Base-by-base conservation (phyloP, 2,329 filamentous ascomycete species). In the Annulohypoxylon truncatum region DNA sequence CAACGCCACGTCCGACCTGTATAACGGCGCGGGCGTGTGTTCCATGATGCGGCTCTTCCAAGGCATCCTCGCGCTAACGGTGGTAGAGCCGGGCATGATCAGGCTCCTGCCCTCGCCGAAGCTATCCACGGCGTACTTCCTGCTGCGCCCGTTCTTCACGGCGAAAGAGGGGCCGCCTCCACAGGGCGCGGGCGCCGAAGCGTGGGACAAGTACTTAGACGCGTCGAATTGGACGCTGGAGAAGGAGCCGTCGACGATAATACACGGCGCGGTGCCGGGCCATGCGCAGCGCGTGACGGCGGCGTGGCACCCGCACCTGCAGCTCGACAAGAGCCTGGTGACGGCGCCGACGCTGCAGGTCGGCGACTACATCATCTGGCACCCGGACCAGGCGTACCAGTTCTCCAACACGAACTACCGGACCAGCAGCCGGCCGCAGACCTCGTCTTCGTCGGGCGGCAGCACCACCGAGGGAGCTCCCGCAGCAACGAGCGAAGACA, bases 41-140 rank as follows among this genome's bases (percentile, higher is more conserved):
- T 85, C 82, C 68, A 85, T 87, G 76, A 85, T 87, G 75, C 84
- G 85, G 72, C 85, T 87, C 82, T 87, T 86, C 75, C 85, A 87
- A 73, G 85, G 85, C 56, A 82, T 87, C 50, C 77, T 87, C 4
- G 85, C 85, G 2, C 79, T 87, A 44, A 85, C 83, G 10, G 82
- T 82, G 12, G 83, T 86, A 60, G 79, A 82, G 67, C 81, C 82
- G 2, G 82, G 81, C 56, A 82, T 82, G 75, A 81, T 82, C 67
- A 80, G 81, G 4, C 77, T 84, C 52, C 77, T 83, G 20, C 82
- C 83, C 10, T 83, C 80, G 52, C 82, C 83, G 31, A 83, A 84
- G 69, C 79, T 84, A 9, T 80, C 79, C 3, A 82, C 82, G 1
- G 82, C 80, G 5, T 84, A 84, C 72, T 81, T 84, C 69, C 76